phyloP scores from a whole-genome alignment of 805 yeast species.

The Clavispora vitiphila region DNA sequence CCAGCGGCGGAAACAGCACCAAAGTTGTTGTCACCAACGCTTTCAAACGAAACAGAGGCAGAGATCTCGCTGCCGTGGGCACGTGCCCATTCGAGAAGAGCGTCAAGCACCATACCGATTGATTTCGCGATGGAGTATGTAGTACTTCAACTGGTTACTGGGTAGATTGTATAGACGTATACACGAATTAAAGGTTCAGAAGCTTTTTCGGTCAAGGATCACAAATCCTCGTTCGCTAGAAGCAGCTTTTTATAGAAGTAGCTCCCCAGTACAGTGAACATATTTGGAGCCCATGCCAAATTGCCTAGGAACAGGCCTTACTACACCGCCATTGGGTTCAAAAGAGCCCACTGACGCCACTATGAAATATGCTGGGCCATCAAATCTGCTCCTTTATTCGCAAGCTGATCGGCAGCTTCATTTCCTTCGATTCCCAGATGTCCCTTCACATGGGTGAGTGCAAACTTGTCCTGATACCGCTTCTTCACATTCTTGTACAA shows the following conservation, averaged over 20 bases:
- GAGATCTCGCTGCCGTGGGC: conserved; percentile 22
- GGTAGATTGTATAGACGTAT: too few relatives aligned
- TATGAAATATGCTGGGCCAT: background rate
- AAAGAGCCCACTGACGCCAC: too few relatives aligned
- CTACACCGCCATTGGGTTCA: background rate
- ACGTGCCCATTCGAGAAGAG: conserved; percentile 28
- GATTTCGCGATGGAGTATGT: background rate
- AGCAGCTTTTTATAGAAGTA: too few relatives aligned
- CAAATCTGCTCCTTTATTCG: conserved; percentile 54
- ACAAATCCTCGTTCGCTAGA: too few relatives aligned
- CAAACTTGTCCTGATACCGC: conserved; percentile 34
- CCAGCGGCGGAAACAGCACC: conserved; percentile 21
- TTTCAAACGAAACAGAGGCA: conserved; percentile 17
- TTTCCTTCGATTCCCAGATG: conserved; percentile 71
- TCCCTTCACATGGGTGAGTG: conserved; percentile 62
- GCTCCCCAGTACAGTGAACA: too few relatives aligned
- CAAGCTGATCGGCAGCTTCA: conserved; percentile 70
- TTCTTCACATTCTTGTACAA: conserved; percentile 31
- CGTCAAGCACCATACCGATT: conserved; percentile 3
- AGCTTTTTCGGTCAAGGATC: too few relatives aligned
- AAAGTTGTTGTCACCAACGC: conserved; percentile 16
- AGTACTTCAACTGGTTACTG: background rate
- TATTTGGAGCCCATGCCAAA: too few relatives aligned
- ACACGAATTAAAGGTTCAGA: too few relatives aligned
- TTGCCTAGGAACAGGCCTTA: too few relatives aligned